Conservation (phyloP, 2,329 filamentous ascomycete genomes). For the Rhynchosporium secalis region DNA sequence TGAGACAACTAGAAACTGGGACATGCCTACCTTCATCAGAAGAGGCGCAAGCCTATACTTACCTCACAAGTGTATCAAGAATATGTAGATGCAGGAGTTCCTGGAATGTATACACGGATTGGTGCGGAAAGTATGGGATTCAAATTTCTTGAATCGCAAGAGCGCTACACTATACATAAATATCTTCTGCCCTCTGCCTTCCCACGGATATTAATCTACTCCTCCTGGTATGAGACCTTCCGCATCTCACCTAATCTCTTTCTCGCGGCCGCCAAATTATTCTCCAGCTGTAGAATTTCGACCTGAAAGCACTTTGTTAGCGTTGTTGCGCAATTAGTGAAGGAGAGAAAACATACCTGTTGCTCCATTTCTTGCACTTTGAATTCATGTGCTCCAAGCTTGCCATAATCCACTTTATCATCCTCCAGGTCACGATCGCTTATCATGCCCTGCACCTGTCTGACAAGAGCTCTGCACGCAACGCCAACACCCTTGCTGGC, state of each 20-base stretch:
- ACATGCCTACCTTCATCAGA: not conserved
- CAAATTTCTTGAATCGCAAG: not conserved
- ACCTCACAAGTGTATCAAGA: not conserved
- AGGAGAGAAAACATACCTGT: conserved; percentile 64
- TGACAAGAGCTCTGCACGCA: conserved; percentile 82
- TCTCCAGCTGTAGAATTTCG: conserved; percentile 95
- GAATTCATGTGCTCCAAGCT: conserved; percentile 91
- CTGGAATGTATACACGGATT: not conserved
- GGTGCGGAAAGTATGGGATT: not conserved
- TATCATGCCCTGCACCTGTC: conserved; percentile 94
- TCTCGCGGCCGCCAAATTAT: conserved; percentile 74
- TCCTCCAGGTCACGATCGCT: conserved; percentile 80
- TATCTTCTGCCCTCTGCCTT: not conserved
- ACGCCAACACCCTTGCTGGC: conserved; percentile 91
- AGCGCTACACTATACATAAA: not conserved
- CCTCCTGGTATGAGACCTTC: conserved; percentile 41
- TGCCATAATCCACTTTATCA: conserved; percentile 82
- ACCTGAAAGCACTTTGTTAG: conserved; percentile 58
- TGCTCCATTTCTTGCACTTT: conserved; percentile 99
- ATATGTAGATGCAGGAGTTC: not conserved
- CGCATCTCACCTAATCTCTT: conserved; percentile 93
- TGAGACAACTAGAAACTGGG: not conserved
- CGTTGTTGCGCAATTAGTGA: not conserved
- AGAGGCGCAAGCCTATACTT: not conserved
- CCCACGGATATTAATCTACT: conserved; percentile 26